Evolutionary conservation across 257 asterid genomes (phyloP).

Genomic region (Hygrophila difformis): DNA sequence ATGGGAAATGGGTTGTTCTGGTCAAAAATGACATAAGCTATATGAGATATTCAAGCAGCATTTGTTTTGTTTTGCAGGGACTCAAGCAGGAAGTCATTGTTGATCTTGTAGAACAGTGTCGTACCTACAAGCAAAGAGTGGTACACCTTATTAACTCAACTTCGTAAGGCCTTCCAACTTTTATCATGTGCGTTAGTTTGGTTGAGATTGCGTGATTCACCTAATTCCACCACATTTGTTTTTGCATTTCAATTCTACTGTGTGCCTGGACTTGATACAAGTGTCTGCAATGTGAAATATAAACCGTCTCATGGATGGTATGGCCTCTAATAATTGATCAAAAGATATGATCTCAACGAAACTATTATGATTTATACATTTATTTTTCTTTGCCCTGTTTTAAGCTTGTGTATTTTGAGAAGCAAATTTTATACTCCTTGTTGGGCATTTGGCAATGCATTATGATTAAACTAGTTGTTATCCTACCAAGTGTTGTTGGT

Average conservation of each 20-base stretch:
- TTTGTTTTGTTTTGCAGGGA: slow-evolving; percentile 45
- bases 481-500: too few relatives aligned
- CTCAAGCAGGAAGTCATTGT: slow-evolving; percentile 93
- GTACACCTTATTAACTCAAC: slow-evolving; percentile 98
- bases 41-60: slow-evolving; percentile 4
- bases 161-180: slow-evolving; percentile 57
- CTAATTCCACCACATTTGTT: slow-evolving; percentile 1
- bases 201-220: slow-evolving; percentile 12
- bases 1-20: background rate
- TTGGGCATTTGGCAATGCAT: background rate
- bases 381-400: background rate
- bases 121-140: slow-evolving; percentile 91
- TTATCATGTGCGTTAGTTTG: slow-evolving; percentile 5
- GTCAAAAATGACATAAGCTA: too few relatives aligned
- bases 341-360: background rate
- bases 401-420: background rate
- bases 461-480: too few relatives aligned
- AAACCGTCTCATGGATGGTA: slow-evolving; percentile 11
- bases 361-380: too few relatives aligned
- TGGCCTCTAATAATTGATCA: slow-evolving; percentile 9
- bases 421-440: background rate
- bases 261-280: background rate
- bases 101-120: slow-evolving; percentile 97
- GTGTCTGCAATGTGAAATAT: slow-evolving; percentile 2
- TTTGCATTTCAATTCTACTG: background rate